Evolutionary conservation across 1,284 basidiomycete genomes (phyloP).

Genomic region (Paramarasmius palmivorus): DNA sequence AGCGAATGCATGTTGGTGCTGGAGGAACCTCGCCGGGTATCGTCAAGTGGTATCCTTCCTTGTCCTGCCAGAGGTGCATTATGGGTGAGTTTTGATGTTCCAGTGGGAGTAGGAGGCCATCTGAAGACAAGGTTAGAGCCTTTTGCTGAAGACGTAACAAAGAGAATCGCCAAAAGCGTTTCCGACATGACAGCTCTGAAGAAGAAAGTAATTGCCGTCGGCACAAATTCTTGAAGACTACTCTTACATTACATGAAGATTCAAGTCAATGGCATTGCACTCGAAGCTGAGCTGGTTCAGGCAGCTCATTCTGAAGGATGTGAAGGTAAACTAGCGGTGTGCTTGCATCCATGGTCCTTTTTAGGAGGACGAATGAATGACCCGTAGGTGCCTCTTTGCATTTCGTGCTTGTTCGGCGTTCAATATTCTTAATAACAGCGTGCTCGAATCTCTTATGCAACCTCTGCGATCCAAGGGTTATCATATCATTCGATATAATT

Average conservation of each 20-base stretch:
- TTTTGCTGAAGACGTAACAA: conserved; percentile 76
- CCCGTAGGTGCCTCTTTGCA: conserved; percentile 49
- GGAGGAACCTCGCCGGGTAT: conserved; percentile 33
- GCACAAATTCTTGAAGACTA: too few species aligned
- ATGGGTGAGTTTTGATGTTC: conserved; percentile 61
- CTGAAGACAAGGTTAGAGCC: conserved; percentile 71
- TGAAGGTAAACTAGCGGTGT: conserved; percentile 52
- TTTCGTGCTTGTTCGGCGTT: conserved; percentile 13
- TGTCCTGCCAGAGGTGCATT: conserved; percentile 50
- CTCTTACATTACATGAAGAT: too few species aligned
- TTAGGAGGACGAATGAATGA: conserved; percentile 75
- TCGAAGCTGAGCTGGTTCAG: conserved; percentile 9
- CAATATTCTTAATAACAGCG: conserved; percentile 24
- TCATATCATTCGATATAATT: conserved; percentile 70
- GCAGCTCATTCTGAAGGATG: not conserved
- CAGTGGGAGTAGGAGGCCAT: conserved; percentile 68
- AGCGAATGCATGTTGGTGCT: conserved; percentile 47
- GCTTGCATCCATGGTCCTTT: conserved; percentile 79
- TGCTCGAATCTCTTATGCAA: conserved; percentile 33
- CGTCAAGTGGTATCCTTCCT: conserved; percentile 17
- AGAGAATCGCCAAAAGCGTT: conserved; percentile 69
- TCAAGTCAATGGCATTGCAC: not conserved
- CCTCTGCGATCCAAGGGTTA: conserved; percentile 47
- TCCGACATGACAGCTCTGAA: conserved; percentile 51
- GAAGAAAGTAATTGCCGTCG: too few species aligned